phyloP scores from a whole-genome alignment of 169 alveolate genomes.

The Prorocentrum cordatum region DNA sequence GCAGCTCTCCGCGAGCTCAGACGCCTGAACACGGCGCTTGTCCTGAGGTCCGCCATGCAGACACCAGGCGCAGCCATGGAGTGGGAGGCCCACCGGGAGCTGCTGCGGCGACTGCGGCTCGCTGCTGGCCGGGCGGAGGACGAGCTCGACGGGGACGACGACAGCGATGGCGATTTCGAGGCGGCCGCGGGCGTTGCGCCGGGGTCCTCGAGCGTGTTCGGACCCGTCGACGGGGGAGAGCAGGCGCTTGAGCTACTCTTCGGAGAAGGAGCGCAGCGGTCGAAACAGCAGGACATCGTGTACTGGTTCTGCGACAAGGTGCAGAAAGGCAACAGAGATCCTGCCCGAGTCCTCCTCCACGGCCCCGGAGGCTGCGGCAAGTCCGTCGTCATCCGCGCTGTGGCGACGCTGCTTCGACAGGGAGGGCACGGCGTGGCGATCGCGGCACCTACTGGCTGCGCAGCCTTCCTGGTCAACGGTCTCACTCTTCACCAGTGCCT shows the following conservation, averaged over 20 bases:
- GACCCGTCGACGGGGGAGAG: constrained; percentile 11
- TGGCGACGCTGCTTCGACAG: neutral
- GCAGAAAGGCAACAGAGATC: neutral
- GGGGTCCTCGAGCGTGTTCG: neutral
- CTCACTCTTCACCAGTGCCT: neutral
- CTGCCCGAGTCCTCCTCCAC: neutral
- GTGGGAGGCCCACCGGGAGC: too few species aligned
- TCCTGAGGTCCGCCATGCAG: too few species aligned
- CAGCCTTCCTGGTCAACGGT: constrained; percentile 13
- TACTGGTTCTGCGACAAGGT: too few species aligned
- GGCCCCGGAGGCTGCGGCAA: constrained; percentile 40
- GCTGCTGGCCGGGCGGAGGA: too few species aligned
- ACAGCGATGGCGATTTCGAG: neutral
- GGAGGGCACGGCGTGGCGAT: neutral
- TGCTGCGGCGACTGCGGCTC: too few species aligned
- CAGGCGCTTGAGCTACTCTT: neutral
- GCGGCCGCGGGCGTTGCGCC: neutral
- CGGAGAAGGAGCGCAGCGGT: too few species aligned
- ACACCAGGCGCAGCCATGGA: too few species aligned
- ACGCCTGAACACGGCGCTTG: too few species aligned
- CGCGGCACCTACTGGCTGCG: constrained; percentile 1
- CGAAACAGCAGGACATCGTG: too few species aligned
- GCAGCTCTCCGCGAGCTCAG: too few species aligned
- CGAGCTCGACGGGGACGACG: neutral
- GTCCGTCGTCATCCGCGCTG: neutral